phyloP scores from a whole-genome alignment of 257 asterid species.

The Ocimum tenuiflorum region DNA sequence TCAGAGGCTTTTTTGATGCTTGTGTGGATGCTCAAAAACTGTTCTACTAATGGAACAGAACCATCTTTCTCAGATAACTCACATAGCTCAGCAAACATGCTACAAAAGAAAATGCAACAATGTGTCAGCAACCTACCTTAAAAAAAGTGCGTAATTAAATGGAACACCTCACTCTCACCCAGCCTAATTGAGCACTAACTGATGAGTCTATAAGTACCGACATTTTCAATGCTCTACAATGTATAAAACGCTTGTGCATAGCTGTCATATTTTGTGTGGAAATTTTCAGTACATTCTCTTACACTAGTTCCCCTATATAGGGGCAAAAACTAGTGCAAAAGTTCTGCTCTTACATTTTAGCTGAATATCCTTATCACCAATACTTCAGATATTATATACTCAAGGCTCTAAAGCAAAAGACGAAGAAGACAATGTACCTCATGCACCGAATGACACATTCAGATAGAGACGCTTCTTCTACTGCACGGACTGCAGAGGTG shows the following conservation, averaged over 20 bases:
- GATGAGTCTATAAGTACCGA: no score
- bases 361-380: no score
- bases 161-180: no score
- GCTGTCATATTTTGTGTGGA: no score
- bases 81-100: slow-evolving; percentile 67
- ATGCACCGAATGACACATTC: slow-evolving; percentile 61
- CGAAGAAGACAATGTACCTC: slow-evolving; percentile 39
- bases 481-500: slow-evolving; percentile 60
- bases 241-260: no score
- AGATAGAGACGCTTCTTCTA: slow-evolving; percentile 70
- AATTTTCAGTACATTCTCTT: no score
- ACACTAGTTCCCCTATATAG: no score
- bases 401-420: not conserved
- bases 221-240: no score
- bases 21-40: slow-evolving; percentile 49
- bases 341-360: no score
- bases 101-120: slow-evolving; percentile 14
- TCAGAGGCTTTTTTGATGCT: slow-evolving; percentile 39
- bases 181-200: no score
- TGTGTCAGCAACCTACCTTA: slow-evolving; percentile 5
- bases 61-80: slow-evolving; percentile 42
- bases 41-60: slow-evolving; percentile 52
- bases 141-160: not conserved
- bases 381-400: no score
- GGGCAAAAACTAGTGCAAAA: no score